These are phyloP conservation scores for Nothopassalora personata DNA, from an alignment of 2,329 filamentous ascomycete genomes.

Conservation along the genomic window DNA sequence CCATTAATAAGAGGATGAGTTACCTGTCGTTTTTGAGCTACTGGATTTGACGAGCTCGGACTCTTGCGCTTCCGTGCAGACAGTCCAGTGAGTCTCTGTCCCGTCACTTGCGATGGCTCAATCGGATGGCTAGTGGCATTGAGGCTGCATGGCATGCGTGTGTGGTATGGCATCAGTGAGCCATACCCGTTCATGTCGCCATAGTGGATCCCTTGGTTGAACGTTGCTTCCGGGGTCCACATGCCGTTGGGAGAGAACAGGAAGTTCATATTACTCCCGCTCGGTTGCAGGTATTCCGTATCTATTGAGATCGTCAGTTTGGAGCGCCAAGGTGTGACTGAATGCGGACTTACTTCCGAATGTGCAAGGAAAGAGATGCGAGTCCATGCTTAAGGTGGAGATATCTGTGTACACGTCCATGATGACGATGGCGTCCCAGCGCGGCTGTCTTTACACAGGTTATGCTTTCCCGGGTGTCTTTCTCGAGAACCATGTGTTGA, in stretches of 20 bases:
- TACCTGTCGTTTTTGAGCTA: background rate
- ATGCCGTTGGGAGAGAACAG: background rate
- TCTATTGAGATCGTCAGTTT: background rate
- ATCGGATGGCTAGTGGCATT: background rate
- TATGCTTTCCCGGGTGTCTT: background rate
- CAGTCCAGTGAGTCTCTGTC: background rate
- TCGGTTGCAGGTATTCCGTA: background rate
- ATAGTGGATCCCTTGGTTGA: background rate
- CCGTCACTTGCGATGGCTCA: background rate
- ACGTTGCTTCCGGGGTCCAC: background rate
- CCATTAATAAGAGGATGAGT: background rate
- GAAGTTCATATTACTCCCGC: background rate
- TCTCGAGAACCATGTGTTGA: background rate
- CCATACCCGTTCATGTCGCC: background rate
- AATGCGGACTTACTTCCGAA: conserved; percentile 2
- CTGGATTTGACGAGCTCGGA: background rate
- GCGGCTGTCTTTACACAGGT: background rate
- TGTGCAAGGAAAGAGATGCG: background rate
- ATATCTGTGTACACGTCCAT: background rate
- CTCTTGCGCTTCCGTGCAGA: conserved; percentile 1
- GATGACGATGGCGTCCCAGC: background rate
- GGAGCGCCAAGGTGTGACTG: background rate
- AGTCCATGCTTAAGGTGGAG: background rate
- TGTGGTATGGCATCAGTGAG: background rate
- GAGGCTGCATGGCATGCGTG: background rate